Percentiles rank a stretch among this genome's conserved stretches.
Evolutionary conservation across 257 asterid genomes (phyloP).

Genomic region (Solanum sejunctum): DNA sequence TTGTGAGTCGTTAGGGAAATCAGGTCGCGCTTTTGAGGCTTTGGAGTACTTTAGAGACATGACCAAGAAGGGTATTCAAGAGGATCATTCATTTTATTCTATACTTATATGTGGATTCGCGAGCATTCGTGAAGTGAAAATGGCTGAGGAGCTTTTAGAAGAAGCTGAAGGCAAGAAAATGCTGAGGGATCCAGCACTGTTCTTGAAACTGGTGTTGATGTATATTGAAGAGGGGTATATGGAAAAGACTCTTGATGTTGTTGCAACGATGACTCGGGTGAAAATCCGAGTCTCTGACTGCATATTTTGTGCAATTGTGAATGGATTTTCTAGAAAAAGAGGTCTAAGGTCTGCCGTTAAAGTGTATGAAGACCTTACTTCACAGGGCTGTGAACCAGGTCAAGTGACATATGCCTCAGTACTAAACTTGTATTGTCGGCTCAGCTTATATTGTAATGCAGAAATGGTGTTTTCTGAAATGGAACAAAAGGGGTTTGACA

Average conservation of each 20-base stretch:
- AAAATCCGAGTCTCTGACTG: constrained; percentile 67
- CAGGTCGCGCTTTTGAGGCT: constrained; percentile 46
- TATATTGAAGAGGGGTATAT: constrained; percentile 47
- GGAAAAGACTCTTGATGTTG: constrained; percentile 48
- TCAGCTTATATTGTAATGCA: constrained; percentile 42
- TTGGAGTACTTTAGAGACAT: constrained; percentile 54
- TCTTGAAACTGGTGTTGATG: constrained; percentile 57
- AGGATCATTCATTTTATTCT: constrained; percentile 50
- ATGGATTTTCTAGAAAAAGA: constrained; percentile 52
- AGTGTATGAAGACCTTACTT: constrained; percentile 48
- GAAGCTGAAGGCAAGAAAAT: constrained; percentile 70
- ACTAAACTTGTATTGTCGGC: constrained; percentile 38
- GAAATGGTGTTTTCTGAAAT: constrained; percentile 54
- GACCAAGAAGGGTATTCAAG: constrained; percentile 27
- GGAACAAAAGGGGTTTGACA: constrained; percentile 54
- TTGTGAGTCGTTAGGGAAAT: constrained; percentile 56
- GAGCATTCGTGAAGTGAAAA: constrained; percentile 26
- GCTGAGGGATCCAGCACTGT: constrained; percentile 71
- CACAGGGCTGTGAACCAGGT: constrained; percentile 62
- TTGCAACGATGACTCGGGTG: constrained; percentile 43
- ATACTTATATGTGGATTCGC: constrained; percentile 50
- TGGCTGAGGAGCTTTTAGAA: constrained; percentile 55
- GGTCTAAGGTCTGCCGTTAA: constrained; percentile 32
- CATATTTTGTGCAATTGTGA: constrained; percentile 72
- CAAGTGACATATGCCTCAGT: constrained; percentile 85